Evolutionary conservation across 345 rosid species (phyloP).

Genomic region (Firmiana major): DNA sequence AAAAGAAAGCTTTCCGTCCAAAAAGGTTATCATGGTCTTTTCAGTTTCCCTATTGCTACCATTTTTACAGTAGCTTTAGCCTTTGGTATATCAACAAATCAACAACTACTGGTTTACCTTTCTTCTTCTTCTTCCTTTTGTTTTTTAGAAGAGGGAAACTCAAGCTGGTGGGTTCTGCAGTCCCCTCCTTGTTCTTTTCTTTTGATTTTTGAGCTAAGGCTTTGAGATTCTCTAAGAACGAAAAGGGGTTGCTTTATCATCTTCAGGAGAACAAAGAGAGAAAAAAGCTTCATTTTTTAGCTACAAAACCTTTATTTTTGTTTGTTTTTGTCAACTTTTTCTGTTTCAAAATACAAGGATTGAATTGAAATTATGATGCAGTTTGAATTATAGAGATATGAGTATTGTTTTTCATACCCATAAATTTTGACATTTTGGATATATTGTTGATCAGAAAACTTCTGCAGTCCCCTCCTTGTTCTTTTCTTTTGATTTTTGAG

Average conservation of each 20-base stretch:
- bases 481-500: conserved; percentile 24
- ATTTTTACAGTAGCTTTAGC: neutral
- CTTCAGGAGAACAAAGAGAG: neutral
- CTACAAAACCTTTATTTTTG: neutral
- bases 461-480: neutral
- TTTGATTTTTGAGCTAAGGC: conserved; percentile 22
- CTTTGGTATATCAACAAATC: neutral
- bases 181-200: neutral
- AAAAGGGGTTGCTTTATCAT: neutral
- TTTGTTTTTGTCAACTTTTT: neutral
- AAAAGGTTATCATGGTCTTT: neutral
- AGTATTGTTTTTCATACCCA: neutral
- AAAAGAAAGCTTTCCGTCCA: neutral
- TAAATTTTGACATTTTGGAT: neutral
- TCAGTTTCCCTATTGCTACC: neutral
- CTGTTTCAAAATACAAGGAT: neutral
- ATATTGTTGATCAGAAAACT: too few relatives aligned
- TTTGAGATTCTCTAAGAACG: conserved; percentile 19
- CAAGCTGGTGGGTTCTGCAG: conserved; percentile 4
- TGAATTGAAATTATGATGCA: too few relatives aligned
- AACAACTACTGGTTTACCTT: neutral
- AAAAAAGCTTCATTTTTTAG: neutral
- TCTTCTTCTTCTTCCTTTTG: too few relatives aligned
- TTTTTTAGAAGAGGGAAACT: neutral
- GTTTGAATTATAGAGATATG: neutral